Conservation (phyloP, 768 basidiomycete genomes). For the Lentinula raphanica region DNA sequence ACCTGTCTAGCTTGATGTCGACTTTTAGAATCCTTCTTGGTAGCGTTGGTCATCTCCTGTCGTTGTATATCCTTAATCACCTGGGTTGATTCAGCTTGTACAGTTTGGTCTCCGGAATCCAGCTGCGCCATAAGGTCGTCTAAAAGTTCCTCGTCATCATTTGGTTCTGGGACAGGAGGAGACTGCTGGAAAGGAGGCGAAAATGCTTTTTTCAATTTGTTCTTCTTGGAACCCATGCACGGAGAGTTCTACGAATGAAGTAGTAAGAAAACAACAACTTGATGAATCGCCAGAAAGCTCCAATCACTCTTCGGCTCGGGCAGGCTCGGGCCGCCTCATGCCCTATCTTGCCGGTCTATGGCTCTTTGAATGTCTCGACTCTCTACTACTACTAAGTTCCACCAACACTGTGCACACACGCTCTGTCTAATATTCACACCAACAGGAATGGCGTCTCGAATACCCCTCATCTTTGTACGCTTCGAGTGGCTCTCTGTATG, state of each 20-base stretch:
- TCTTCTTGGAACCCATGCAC: constrained; percentile 42
- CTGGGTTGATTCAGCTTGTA: constrained; percentile 43
- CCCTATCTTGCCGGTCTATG: too few relatives aligned
- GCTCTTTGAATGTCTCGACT: too few relatives aligned
- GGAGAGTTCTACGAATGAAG: too few relatives aligned
- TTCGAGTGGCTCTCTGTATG: background rate
- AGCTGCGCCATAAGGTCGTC: constrained; percentile 75
- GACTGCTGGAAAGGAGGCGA: constrained; percentile 25
- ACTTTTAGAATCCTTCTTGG: constrained; percentile 54
- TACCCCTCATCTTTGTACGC: constrained; percentile 35
- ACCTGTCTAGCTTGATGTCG: constrained; percentile 74
- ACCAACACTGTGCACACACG: too few relatives aligned
- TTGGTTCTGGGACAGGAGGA: constrained; percentile 20
- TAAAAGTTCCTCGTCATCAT: constrained; percentile 57
- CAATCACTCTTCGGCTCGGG: background rate
- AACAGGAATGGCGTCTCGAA: constrained; percentile 19
- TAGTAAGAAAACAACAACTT: too few relatives aligned
- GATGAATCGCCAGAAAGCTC: too few relatives aligned
- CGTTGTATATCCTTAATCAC: constrained; percentile 45
- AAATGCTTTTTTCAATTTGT: constrained; percentile 46
- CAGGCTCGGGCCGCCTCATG: too few relatives aligned
- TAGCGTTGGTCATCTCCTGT: constrained; percentile 25
- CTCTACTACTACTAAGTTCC: too few relatives aligned
- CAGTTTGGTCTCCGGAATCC: constrained; percentile 52
- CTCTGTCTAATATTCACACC: too few relatives aligned